Conservation (phyloP, 169 alveolate genomes). For the Eimeria acervulina region DNA sequence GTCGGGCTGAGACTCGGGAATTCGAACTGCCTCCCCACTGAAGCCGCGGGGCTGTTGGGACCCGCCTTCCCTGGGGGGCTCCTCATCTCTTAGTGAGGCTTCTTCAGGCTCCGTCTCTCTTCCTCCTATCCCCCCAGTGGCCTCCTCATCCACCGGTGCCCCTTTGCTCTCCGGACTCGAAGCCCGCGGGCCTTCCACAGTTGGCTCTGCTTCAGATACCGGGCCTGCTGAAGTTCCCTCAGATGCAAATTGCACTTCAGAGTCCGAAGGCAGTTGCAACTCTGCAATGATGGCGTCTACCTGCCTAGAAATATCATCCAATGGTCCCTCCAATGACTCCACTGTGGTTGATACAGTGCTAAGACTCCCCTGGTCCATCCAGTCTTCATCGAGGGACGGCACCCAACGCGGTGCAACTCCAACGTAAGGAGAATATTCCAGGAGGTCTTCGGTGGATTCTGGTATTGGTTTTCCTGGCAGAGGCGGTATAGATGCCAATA, state of each 20-base stretch:
- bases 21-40: neutral
- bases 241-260: neutral
- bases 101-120: neutral
- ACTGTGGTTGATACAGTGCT: neutral
- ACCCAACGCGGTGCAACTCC: slow-evolving; percentile 3
- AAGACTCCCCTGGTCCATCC: neutral
- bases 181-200: neutral
- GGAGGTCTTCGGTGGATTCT: slow-evolving; percentile 12
- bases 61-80: neutral
- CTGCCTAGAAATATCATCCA: neutral
- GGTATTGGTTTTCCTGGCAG: slow-evolving; percentile 37
- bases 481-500: slow-evolving; percentile 12
- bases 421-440: slow-evolving; percentile 5
- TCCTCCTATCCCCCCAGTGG: neutral
- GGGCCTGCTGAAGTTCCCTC: neutral
- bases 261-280: neutral
- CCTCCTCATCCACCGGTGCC: neutral
- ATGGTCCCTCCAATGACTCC: neutral
- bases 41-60: neutral
- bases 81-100: neutral
- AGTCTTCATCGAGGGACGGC: neutral
- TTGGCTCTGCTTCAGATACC: neutral
- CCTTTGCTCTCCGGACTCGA: neutral
- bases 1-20: neutral
- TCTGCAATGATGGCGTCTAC: slow-evolving; percentile 55